Percentiles rank a stretch among this genome's conserved stretches.
These are phyloP conservation scores for Hypoxylon sp. DNA, from an alignment of 2,329 filamentous ascomycete species.

Conservation along the genomic window DNA sequence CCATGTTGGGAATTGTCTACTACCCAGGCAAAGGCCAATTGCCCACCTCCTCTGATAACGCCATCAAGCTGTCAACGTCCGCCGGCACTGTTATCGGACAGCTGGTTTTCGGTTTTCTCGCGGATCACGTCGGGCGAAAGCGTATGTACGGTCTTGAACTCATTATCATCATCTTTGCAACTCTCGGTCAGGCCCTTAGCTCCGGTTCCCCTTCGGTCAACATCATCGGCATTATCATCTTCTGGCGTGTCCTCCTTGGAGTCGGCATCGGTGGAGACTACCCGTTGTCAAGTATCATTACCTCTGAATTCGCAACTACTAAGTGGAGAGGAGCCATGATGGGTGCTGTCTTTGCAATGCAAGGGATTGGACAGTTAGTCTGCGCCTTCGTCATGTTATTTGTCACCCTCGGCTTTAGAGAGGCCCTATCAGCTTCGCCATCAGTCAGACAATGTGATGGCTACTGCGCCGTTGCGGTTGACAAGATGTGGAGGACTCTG, in stretches of 20 bases:
- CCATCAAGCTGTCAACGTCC: conserved; percentile 88
- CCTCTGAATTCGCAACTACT: conserved; percentile 88
- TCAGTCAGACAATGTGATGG: conserved; percentile 72
- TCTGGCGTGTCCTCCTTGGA: conserved; percentile 85
- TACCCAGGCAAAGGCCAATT: conserved; percentile 73
- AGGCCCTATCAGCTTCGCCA: conserved; percentile 68
- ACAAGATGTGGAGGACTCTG: conserved; percentile 89
- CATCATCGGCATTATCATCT: conserved; percentile 78
- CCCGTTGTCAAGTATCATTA: conserved; percentile 86
- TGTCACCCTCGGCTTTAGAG: conserved; percentile 79
- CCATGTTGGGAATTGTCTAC: conserved; percentile 85
- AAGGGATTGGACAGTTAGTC: conserved; percentile 84
- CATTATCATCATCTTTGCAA: conserved; percentile 85
- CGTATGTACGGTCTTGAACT: conserved; percentile 81
- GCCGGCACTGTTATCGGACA: conserved; percentile 88
- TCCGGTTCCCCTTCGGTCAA: conserved; percentile 74
- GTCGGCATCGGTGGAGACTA: conserved; percentile 84
- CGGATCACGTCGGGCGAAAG: conserved; percentile 84
- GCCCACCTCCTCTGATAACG: conserved; percentile 78
- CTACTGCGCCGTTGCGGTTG: conserved; percentile 77
- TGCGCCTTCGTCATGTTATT: conserved; percentile 84
- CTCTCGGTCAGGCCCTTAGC: conserved; percentile 78
- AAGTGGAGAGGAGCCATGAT: conserved; percentile 92
- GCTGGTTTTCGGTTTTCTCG: conserved; percentile 82
- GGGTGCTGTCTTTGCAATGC: conserved; percentile 88